Conservation (phyloP, 1,139 yeast species). For the Geotrichum europaeum region DNA sequence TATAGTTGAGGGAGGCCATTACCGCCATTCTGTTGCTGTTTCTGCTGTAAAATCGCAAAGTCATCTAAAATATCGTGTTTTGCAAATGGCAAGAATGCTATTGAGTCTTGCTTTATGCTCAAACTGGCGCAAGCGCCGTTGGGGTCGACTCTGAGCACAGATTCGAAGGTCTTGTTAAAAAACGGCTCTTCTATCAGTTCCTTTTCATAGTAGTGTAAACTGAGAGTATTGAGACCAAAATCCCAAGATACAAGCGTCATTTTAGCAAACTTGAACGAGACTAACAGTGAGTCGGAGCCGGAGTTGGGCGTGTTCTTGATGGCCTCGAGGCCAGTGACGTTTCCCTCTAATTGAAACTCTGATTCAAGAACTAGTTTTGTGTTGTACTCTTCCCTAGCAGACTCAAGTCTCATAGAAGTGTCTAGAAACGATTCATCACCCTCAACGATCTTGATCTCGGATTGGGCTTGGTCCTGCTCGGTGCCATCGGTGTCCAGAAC, state of each 20-base stretch:
- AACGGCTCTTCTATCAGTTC: slow-evolving; percentile 48
- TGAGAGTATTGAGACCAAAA: slow-evolving; percentile 56
- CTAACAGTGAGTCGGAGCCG: slow-evolving; percentile 52
- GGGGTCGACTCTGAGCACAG: slow-evolving; percentile 63
- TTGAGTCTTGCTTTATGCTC: slow-evolving; percentile 55
- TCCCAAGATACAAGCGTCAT: slow-evolving; percentile 75
- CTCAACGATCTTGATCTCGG: slow-evolving; percentile 15
- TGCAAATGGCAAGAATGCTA: slow-evolving; percentile 69
- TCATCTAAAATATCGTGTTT: slow-evolving; percentile 37
- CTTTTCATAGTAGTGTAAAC: slow-evolving; percentile 83
- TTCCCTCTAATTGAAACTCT: slow-evolving; percentile 70
- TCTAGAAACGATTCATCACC: slow-evolving; percentile 30
- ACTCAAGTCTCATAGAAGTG: slow-evolving; percentile 20
- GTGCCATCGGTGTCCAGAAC: slow-evolving; percentile 19
- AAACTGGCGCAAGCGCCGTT: slow-evolving; percentile 55
- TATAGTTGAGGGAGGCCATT: slow-evolving; percentile 21
- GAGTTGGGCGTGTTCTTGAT: slow-evolving; percentile 45
- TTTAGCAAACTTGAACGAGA: slow-evolving; percentile 73
- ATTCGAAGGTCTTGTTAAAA: slow-evolving; percentile 41
- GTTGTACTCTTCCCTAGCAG: slow-evolving; percentile 27
- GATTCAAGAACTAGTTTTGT: slow-evolving; percentile 49
- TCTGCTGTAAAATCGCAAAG: slow-evolving; percentile 10
- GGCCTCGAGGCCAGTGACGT: slow-evolving; percentile 47
- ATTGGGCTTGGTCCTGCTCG: slow-evolving; percentile 18
- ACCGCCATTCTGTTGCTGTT: slow-evolving; percentile 8